A percentile compares a stretch with the other conserved stretches of the same genome.
phyloP scores from a whole-genome alignment of 1,139 yeast species.

The Magnusiomyces tetraspermus region DNA sequence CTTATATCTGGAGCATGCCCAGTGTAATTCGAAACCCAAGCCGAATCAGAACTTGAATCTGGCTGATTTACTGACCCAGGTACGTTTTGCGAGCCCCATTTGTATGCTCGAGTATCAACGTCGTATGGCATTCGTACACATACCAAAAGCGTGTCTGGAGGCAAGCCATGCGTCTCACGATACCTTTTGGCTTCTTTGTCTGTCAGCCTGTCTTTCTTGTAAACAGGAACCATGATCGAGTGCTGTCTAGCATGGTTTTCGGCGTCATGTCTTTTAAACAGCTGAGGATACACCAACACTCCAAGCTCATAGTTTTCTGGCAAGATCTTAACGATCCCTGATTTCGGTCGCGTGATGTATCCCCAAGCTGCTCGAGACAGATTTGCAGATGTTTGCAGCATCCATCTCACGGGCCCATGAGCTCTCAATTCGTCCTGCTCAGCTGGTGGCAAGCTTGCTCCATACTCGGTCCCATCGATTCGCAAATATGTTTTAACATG shows the following conservation, averaged over 20 bases:
- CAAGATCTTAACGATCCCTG: conserved; percentile 16
- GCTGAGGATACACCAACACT: conserved; percentile 23
- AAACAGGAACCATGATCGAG: conserved; percentile 18
- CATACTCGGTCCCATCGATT: conserved; percentile 5
- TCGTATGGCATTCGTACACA: conserved; percentile 27
- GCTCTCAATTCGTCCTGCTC: neutral
- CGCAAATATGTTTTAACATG: conserved; percentile 32
- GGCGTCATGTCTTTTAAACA: conserved; percentile 7
- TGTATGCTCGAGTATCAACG: conserved; percentile 21
- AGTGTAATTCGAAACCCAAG: neutral
- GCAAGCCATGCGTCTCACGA: neutral
- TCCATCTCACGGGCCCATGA: conserved; percentile 23
- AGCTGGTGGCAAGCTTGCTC: neutral
- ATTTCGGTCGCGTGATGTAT: conserved; percentile 7
- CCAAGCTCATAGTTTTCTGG: conserved; percentile 32
- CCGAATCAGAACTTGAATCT: no score
- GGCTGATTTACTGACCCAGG: neutral
- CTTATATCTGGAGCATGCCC: neutral
- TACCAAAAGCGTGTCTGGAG: conserved; percentile 3
- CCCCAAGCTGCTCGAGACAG: conserved; percentile 34
- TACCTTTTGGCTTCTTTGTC: neutral
- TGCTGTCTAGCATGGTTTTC: conserved; percentile 6
- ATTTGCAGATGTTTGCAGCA: conserved; percentile 31
- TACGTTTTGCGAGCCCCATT: neutral
- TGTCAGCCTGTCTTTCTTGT: conserved; percentile 15